Conservation (phyloP, 345 rosid genomes). For the Orychophragmus violaceus region DNA sequence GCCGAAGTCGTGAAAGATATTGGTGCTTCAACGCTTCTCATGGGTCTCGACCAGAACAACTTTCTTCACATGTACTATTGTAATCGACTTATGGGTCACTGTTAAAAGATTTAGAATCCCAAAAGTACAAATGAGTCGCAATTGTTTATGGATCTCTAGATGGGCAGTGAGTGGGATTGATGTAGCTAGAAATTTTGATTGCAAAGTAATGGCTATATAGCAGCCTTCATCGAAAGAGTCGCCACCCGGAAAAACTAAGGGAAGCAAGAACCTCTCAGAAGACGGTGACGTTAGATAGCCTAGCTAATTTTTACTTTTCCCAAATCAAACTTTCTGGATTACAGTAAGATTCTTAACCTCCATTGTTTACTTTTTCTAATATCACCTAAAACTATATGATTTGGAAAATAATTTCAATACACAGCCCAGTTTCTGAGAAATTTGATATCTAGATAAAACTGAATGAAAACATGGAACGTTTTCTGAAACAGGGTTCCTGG, state of each 20-base stretch:
- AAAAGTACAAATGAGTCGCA: background rate
- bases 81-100: slow-evolving; percentile 14
- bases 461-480: background rate
- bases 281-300: slow-evolving; percentile 23
- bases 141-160: slow-evolving; percentile 29
- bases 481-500: slow-evolving; percentile 50
- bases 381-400: background rate
- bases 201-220: slow-evolving; percentile 63
- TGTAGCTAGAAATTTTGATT: slow-evolving; percentile 35
- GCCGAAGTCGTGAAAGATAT: slow-evolving; percentile 60
- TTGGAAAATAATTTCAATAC: background rate
- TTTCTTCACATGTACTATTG: slow-evolving; percentile 66
- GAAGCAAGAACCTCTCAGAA: background rate
- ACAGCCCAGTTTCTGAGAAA: background rate
- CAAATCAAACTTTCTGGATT: slow-evolving; percentile 51
- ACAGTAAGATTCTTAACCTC: slow-evolving; percentile 37
- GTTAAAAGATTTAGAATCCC: background rate
- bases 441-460: background rate
- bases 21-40: slow-evolving; percentile 70
- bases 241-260: slow-evolving; percentile 12
- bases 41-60: slow-evolving; percentile 85
- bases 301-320: slow-evolving; percentile 63
- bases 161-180: slow-evolving; percentile 48
- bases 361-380: background rate
- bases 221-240: slow-evolving; percentile 33